These are phyloP conservation scores for Phytophthora syringae DNA, from an alignment of 352 stramenopile genomes.

Conservation along the genomic window DNA sequence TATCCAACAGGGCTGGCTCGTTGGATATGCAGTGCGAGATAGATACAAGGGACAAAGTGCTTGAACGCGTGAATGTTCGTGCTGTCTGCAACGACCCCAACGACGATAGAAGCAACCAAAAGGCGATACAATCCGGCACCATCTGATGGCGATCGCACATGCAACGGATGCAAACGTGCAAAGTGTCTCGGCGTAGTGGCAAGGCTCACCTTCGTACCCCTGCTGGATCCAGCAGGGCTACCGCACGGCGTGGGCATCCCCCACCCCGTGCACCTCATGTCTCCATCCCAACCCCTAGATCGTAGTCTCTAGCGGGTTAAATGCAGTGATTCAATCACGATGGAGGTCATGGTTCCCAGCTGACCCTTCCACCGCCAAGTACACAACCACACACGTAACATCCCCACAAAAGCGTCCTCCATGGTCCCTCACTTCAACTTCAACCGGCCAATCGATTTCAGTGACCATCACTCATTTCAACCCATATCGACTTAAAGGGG, in stretches of 20 bases:
- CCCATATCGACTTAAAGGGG: too few relatives aligned
- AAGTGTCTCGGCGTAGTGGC: slow-evolving; percentile 4
- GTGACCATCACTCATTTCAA: background rate
- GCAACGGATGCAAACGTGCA: slow-evolving; percentile 2
- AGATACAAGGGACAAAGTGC: background rate
- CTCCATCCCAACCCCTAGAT: background rate
- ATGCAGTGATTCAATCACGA: slow-evolving; percentile 1
- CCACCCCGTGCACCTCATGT: slow-evolving; percentile 17
- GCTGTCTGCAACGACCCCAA: slow-evolving; percentile 21
- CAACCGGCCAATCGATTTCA: background rate
- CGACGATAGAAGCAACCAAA: slow-evolving; percentile 13
- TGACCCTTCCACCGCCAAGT: slow-evolving; percentile 14
- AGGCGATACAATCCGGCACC: background rate
- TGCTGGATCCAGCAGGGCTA: slow-evolving; percentile 16
- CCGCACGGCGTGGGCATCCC: slow-evolving; percentile 15
- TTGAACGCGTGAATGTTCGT: slow-evolving; percentile 21
- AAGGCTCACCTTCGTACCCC: slow-evolving; percentile 30
- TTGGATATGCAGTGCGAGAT: slow-evolving; percentile 21
- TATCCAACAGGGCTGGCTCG: slow-evolving; percentile 11
- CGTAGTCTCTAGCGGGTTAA: background rate
- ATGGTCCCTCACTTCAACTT: background rate
- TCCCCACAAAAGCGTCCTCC: background rate
- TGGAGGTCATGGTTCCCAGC: slow-evolving; percentile 2
- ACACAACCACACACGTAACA: background rate
- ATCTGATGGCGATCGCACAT: slow-evolving; percentile 1